Base-by-base conservation (phyloP, 495 filamentous ascomycete species). In the Penicillium psychrofluorescens region DNA sequence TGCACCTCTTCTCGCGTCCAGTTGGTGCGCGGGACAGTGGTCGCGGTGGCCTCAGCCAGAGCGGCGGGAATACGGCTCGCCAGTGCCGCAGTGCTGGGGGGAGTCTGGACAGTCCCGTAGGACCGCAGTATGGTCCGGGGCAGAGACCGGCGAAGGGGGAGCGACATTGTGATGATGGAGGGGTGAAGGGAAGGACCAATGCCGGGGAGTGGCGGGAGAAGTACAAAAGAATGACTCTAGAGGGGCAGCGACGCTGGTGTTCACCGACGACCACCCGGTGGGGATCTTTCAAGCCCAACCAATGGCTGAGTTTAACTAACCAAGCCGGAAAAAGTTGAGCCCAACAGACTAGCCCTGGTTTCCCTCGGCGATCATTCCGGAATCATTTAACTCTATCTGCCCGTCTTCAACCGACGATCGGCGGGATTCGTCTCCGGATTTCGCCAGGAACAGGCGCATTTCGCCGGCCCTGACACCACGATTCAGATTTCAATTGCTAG, bases 1-100 rank as follows among this genome's bases (percentile, higher is more conserved):
- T 74, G 59, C 38, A 90, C 82, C 63, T 91, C 85, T 12, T 88
- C 83, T 45, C 76, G 79, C 10, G 85, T 86, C 88, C 88, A 91
- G 56, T 78, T 77, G 46, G 76, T 83, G 38, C 85, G 72, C 13
- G 83, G 78, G 29, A 52, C 64, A 0, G 63, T 71, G 8, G 83
- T 78, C 8, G 69, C 62, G 9, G 82, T 70, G 6, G 85, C 84
- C 54, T 74, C 61, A 35, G 71, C 66, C 29, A 78, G 52, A 6
- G 53, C 68, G 32, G 49, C 40, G 31, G 69, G 67, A 35, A 71
- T 61, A n/a, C 50, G 56, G 37, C 50, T 61, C 43, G 56, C 51
- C 13, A 66, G 44, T 7, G 65, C 54, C 29, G 62, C 57, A 13
- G 56, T 51, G 37, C 56, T 64, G 36, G 58, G 55, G 15, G 68